phyloP scores from a whole-genome alignment of 345 rosid genomes.

The Salix purpurea region DNA sequence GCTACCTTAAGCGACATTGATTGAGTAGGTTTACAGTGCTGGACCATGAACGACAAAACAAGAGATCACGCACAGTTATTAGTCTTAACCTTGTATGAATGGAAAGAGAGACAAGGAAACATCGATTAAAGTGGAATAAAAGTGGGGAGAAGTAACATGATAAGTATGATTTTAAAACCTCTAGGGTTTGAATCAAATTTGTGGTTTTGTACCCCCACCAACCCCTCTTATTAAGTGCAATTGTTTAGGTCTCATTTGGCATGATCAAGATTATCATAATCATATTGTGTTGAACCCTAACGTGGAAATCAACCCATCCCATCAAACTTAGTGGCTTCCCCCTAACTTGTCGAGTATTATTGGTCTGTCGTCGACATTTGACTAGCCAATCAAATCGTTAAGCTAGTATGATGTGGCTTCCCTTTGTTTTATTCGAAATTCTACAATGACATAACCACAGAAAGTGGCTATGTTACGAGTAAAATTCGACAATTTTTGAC shows the following conservation, averaged over 20 bases:
- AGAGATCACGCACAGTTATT: neutral
- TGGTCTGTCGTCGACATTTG: neutral
- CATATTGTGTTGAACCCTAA: neutral
- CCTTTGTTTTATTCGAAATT: neutral
- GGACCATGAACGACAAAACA: neutral
- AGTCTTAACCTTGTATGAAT: neutral
- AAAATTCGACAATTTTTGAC: constrained; percentile 3
- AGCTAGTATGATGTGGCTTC: too few species aligned
- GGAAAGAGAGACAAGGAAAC: constrained; percentile 31
- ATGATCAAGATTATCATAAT: neutral
- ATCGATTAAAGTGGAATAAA: constrained; percentile 41
- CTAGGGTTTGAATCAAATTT: constrained; percentile 19
- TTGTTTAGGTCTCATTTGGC: neutral
- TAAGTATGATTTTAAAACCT: constrained; percentile 23
- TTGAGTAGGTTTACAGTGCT: too few species aligned
- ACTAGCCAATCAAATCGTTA: constrained; percentile 10
- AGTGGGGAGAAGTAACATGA: constrained; percentile 38
- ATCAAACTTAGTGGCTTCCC: constrained; percentile 5
- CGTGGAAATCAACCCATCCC: constrained; percentile 20
- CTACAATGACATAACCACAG: neutral
- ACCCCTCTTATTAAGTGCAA: constrained; percentile 5
- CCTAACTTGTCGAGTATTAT: constrained; percentile 10
- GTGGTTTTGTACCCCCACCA: constrained; percentile 23
- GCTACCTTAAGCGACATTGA: neutral
- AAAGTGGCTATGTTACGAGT: constrained; percentile 11